These are phyloP conservation scores for Raphanus sativus DNA, from an alignment of 345 rosid genomes.

Conservation along the genomic window DNA sequence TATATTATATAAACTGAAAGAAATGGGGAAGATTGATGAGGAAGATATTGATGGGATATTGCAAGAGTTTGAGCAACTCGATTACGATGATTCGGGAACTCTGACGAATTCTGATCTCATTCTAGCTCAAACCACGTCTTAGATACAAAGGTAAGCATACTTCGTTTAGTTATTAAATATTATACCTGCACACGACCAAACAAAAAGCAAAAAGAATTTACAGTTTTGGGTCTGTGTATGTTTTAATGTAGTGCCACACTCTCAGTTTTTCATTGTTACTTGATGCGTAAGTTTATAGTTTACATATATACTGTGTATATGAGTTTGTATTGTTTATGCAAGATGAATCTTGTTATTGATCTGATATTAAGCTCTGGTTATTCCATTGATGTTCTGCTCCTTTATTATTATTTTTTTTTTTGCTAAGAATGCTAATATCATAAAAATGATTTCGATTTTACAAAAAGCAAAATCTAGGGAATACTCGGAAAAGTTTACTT, in stretches of 20 bases:
- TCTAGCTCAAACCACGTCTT: background rate
- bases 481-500: too few species aligned
- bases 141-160: background rate
- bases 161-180: background rate
- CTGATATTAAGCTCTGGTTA: background rate
- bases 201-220: background rate
- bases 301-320: background rate
- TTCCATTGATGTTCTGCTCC: too few species aligned
- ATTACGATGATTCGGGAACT: constrained; percentile 10
- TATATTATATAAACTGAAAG: constrained; percentile 64
- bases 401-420: too few species aligned
- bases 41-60: constrained; percentile 1
- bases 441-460: too few species aligned
- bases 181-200: background rate
- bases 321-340: background rate
- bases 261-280: background rate
- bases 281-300: constrained; percentile 13
- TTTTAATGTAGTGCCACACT: background rate
- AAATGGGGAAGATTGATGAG: constrained; percentile 36
- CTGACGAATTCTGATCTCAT: background rate
- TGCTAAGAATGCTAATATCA: too few species aligned
- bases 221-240: background rate
- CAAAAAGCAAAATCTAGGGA: too few species aligned
- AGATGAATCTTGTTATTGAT: background rate
- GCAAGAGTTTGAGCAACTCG: constrained; percentile 4